A percentile compares a stretch with the other conserved stretches of the same genome.
Evolutionary conservation across 352 stramenopile genomes (phyloP).

Genomic region (Globisporangium alternatum): DNA sequence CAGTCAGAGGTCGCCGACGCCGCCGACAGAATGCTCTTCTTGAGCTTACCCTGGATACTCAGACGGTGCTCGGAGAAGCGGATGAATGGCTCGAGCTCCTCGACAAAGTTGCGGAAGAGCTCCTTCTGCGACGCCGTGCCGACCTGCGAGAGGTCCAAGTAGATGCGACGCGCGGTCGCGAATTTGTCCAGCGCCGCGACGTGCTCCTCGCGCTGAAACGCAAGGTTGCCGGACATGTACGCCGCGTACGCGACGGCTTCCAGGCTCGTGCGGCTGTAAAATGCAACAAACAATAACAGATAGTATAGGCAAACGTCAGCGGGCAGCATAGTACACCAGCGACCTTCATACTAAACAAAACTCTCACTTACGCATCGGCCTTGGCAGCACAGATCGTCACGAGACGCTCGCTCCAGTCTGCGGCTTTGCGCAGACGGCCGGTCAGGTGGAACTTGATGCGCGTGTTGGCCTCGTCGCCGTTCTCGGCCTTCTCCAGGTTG

Average conservation of each 20-base stretch:
- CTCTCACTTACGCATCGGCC: slow-evolving; percentile 66
- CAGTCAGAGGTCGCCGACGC: slow-evolving; percentile 45
- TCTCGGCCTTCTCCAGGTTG: slow-evolving; percentile 83
- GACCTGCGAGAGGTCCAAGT: slow-evolving; percentile 77
- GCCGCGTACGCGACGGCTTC: slow-evolving; percentile 87
- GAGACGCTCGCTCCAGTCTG: slow-evolving; percentile 85
- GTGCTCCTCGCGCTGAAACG: slow-evolving; percentile 88
- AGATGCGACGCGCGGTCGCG: slow-evolving; percentile 76
- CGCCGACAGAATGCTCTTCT: slow-evolving; percentile 22
- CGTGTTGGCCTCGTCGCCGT: slow-evolving; percentile 82
- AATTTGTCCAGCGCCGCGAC: slow-evolving; percentile 80
- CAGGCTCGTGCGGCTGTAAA: slow-evolving; percentile 69
- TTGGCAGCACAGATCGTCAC: slow-evolving; percentile 67
- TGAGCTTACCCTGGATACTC: slow-evolving; percentile 50
- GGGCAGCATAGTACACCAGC: background rate
- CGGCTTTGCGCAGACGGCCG: slow-evolving; percentile 81
- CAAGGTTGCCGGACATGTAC: slow-evolving; percentile 87
- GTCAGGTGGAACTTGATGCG: slow-evolving; percentile 90
- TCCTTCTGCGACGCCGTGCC: slow-evolving; percentile 81
- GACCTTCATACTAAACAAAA: too few species aligned
- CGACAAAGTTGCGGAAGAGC: slow-evolving; percentile 61
- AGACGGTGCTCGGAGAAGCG: slow-evolving; percentile 84
- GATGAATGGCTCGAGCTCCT: slow-evolving; percentile 82
- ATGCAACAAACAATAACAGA: background rate
- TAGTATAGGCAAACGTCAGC: background rate